Percentiles rank a stretch among this genome's conserved stretches.
Conservation (phyloP, 495 filamentous ascomycete genomes). For the Aspergillus ostianus region DNA sequence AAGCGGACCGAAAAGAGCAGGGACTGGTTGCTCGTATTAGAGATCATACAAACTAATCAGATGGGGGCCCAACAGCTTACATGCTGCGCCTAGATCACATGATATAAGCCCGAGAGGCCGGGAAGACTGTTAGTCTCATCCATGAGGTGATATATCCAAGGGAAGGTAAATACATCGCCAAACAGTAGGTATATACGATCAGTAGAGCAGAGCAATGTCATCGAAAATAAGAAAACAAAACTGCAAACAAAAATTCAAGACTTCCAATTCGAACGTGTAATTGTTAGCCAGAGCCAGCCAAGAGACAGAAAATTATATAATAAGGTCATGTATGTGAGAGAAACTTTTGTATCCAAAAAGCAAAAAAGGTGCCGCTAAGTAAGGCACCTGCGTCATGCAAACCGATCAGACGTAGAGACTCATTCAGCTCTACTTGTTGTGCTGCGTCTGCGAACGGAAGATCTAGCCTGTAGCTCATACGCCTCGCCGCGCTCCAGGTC, state of each 20-base stretch:
- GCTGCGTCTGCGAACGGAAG: constrained; percentile 29
- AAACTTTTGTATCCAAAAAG: not conserved
- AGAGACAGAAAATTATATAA: not conserved
- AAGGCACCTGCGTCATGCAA: not conserved
- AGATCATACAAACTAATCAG: too few relatives aligned
- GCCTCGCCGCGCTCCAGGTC: constrained; percentile 43
- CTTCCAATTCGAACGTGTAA: not conserved
- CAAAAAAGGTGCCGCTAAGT: not conserved
- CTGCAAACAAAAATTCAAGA: not conserved
- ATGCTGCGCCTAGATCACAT: too few relatives aligned
- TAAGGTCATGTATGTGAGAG: not conserved
- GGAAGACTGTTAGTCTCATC: too few relatives aligned
- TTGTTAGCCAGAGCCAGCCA: not conserved
- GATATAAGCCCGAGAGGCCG: too few relatives aligned
- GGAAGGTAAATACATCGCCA: too few relatives aligned
- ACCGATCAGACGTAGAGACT: not conserved
- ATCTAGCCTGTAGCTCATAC: constrained; percentile 30
- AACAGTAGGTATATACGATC: too few relatives aligned
- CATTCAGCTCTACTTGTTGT: constrained; percentile 26
- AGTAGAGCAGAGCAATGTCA: too few relatives aligned
- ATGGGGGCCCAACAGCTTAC: too few relatives aligned
- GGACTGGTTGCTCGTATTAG: too few relatives aligned
- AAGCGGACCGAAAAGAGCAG: too few relatives aligned
- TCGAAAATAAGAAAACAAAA: not conserved
- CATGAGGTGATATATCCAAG: too few relatives aligned